Evolutionary conservation across 2,329 filamentous ascomycete species (phyloP), one percentile per base, ranked within the genome.

Genomic region (Colletotrichum eleusines): DNA sequence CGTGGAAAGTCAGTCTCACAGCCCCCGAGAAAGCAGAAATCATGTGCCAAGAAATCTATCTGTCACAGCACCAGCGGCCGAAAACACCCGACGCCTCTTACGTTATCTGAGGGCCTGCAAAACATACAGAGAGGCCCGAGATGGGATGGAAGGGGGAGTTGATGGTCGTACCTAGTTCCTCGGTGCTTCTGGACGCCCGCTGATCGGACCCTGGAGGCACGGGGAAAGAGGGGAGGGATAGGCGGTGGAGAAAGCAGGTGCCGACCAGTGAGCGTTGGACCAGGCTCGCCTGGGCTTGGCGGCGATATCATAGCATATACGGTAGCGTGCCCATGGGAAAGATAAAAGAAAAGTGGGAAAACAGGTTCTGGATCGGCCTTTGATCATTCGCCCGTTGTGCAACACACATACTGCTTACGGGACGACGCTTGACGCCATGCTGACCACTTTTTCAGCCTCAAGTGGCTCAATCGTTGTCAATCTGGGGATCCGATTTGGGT

Each of bases 151-250:
- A 35, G n/a, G 58, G 31, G 44, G 8, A 42, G 57, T 18, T 31
- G 20, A 12, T 4, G 44, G 44, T 38, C 28, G 8, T 61, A 46
- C 55, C n/a, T n/a, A n/a, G n/a, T n/a, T 59, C 44, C 54, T 14
- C 38, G 12, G 14, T 28, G 23, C 42, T 58, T 67, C 50, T 66
- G 28, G 67, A 67, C 63, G 67, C 48, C 64, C 57, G 68, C 68
- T 40, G 63, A 71, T 71, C 63, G 57, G 68, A 71, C 68, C 63
- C 68, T 68, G 23, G 33, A 44, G 60, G 2, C 48, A 51, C 51
- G 33, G 28, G 20, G 42, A 11, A 8, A 8, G 9, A 9, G 9
- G 6, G 9, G 2, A 9, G 9, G 54, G 1, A 61, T 55, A 35
- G 20, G 63, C 64, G 44, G 64, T 71, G 68, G 63, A 23, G 63